A percentile compares a stretch with the other conserved stretches of the same genome.
phyloP scores from a whole-genome alignment of 257 asterid species.

The Capsicum chinense region DNA sequence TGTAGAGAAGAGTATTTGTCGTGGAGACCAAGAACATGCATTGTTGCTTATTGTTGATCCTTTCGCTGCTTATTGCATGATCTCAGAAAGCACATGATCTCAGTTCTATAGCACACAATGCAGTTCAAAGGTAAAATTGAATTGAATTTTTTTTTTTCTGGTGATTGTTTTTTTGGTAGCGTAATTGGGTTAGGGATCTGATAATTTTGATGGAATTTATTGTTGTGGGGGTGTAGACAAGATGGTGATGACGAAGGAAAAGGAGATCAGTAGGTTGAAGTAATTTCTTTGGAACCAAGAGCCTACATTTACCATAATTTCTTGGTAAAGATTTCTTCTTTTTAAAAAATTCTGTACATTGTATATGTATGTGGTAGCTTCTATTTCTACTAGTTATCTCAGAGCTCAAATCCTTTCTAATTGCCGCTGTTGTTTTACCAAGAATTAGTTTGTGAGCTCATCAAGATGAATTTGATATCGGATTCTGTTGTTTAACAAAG shows the following conservation, averaged over 20 bases:
- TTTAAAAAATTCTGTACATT: not conserved
- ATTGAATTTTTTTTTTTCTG: not conserved
- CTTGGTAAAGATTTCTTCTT: constrained; percentile 52
- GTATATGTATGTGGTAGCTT: not conserved
- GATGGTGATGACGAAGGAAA: constrained; percentile 59
- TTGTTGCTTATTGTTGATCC: no score
- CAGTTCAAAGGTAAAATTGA: constrained; percentile 50
- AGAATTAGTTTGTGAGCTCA: not conserved
- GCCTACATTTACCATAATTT: constrained; percentile 83
- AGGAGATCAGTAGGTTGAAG: constrained; percentile 90
- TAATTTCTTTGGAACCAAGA: constrained; percentile 96
- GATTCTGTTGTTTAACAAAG: not conserved
- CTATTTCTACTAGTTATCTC: not conserved
- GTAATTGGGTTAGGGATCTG: constrained; percentile 26
- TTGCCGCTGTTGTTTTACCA: not conserved
- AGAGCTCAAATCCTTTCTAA: not conserved
- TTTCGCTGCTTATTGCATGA: no score
- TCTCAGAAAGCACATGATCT: constrained; percentile 71
- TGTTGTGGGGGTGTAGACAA: constrained; percentile 41
- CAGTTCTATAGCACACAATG: constrained; percentile 61
- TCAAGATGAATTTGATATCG: not conserved
- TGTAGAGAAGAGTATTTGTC: no score
- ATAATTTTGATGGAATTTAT: not conserved
- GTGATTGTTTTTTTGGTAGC: not conserved
- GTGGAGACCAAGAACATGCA: no score